Evolutionary conservation across 495 filamentous ascomycete genomes (phyloP).

Genomic region (Hyaloscypha bicolor): DNA sequence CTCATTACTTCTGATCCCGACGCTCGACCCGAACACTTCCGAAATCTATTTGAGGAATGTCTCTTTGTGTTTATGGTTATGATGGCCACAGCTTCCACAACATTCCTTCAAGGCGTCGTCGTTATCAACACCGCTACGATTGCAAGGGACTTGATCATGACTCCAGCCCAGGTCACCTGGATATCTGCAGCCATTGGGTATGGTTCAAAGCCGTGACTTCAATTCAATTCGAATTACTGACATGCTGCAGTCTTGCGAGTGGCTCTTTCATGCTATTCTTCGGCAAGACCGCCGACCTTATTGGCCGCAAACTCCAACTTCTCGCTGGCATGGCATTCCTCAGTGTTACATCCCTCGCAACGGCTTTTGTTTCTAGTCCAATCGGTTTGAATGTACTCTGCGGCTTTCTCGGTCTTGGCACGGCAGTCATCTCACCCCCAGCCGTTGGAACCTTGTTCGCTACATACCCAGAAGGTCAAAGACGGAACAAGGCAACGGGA

Average conservation of each 20-base stretch:
- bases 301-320: conserved; percentile 60
- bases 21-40: conserved; percentile 57
- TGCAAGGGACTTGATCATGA: conserved; percentile 61
- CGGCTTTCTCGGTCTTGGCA: conserved; percentile 60
- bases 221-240: background rate
- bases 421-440: conserved; percentile 60
- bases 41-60: conserved; percentile 57
- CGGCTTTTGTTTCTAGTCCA: conserved; percentile 55
- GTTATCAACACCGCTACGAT: conserved; percentile 62
- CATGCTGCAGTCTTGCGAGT: conserved; percentile 46
- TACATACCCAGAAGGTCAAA: conserved; percentile 55
- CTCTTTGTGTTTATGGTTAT: conserved; percentile 63
- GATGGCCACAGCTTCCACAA: conserved; percentile 64
- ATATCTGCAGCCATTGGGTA: conserved; percentile 59
- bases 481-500: conserved; percentile 63
- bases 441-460: conserved; percentile 62
- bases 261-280: conserved; percentile 65
- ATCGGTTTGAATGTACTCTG: conserved; percentile 60
- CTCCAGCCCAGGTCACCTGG: conserved; percentile 63
- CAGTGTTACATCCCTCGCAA: conserved; percentile 50
- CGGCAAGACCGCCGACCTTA: conserved; percentile 61
- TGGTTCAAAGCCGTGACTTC: conserved; percentile 13
- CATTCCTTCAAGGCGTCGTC: conserved; percentile 57
- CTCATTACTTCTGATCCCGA: conserved; percentile 10
- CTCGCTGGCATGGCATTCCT: conserved; percentile 57